These are phyloP conservation scores for Erodium trifolium DNA, from an alignment of 441 rosid genomes.

Conservation along the genomic window DNA sequence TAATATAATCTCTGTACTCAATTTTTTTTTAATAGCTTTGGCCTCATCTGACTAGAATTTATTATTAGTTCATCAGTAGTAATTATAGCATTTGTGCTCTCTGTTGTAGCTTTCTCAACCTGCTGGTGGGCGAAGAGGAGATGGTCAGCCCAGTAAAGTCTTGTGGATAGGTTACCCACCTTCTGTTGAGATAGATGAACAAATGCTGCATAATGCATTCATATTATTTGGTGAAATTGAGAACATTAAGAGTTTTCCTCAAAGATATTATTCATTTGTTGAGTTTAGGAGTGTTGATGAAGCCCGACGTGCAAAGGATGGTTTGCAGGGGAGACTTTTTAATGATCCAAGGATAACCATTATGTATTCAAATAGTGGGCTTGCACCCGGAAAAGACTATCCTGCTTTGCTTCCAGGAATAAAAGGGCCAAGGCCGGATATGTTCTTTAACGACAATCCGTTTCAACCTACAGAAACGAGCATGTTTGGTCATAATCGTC, in stretches of 20 bases:
- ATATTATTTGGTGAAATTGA: slow-evolving; percentile 97
- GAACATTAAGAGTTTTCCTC: slow-evolving; percentile 71
- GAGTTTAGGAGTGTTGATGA: slow-evolving; percentile 89
- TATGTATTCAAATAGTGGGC: slow-evolving; percentile 61
- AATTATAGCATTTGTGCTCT: slow-evolving; percentile 14
- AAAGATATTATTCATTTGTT: slow-evolving; percentile 78
- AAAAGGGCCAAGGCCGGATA: slow-evolving; percentile 55
- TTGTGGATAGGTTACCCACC: slow-evolving; percentile 95
- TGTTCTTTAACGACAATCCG: slow-evolving; percentile 36
- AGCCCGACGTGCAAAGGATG: slow-evolving; percentile 91
- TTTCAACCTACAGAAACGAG: slow-evolving; percentile 40
- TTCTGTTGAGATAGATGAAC: slow-evolving; percentile 77
- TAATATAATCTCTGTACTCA: no score
- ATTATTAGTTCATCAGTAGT: not conserved
- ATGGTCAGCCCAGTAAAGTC: slow-evolving; percentile 67
- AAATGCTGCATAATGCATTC: slow-evolving; percentile 91
- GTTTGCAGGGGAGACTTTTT: slow-evolving; percentile 84
- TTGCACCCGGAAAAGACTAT: slow-evolving; percentile 53
- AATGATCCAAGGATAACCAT: slow-evolving; percentile 85
- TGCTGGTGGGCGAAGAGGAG: slow-evolving; percentile 42
- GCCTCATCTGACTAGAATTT: no score
- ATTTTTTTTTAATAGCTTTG: no score
- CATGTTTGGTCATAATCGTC: slow-evolving; percentile 36
- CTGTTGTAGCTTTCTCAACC: slow-evolving; percentile 42
- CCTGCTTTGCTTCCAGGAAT: slow-evolving; percentile 43